Conservation (phyloP, 1,139 yeast species). For the Yamadazyma diospyri region DNA sequence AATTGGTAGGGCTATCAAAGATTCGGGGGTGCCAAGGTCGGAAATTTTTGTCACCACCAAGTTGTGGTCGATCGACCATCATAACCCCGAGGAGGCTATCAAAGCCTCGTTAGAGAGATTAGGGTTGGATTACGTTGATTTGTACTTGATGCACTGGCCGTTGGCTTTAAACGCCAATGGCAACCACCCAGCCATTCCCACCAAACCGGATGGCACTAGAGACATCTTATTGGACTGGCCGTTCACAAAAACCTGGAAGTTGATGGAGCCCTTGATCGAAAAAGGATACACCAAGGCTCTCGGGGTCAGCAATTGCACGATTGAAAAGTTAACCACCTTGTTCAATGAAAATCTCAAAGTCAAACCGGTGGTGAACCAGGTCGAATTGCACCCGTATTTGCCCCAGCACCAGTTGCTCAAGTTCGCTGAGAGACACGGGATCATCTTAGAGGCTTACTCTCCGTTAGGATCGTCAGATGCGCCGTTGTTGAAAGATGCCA, state of each 20-base stretch:
- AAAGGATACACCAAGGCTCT: constrained; percentile 60
- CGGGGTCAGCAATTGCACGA: constrained; percentile 78
- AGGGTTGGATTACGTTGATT: constrained; percentile 77
- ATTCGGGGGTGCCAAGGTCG: constrained; percentile 65
- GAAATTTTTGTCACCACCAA: constrained; percentile 79
- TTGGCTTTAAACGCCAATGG: constrained; percentile 45
- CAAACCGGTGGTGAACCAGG: constrained; percentile 70
- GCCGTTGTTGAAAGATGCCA: constrained; percentile 53
- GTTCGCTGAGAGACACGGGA: constrained; percentile 51
- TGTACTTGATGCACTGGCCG: constrained; percentile 90
- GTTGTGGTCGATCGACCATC: constrained; percentile 67
- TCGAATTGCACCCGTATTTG: constrained; percentile 71
- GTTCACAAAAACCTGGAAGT: constrained; percentile 61
- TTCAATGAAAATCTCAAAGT: constrained; percentile 47
- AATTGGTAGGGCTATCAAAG: constrained; percentile 64
- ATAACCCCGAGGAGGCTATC: constrained; percentile 55
- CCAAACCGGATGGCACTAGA: constrained; percentile 21
- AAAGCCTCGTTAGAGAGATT: constrained; percentile 61
- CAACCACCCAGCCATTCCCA: constrained; percentile 30
- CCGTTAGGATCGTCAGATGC: constrained; percentile 75
- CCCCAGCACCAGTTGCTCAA: constrained; percentile 65
- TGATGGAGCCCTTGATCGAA: constrained; percentile 54
- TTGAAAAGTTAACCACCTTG: constrained; percentile 44
- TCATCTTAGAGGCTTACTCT: constrained; percentile 70
- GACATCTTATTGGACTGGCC: constrained; percentile 43